Evolutionary conservation across 768 basidiomycete genomes (phyloP).

Genomic region (Boletus patriciae): DNA sequence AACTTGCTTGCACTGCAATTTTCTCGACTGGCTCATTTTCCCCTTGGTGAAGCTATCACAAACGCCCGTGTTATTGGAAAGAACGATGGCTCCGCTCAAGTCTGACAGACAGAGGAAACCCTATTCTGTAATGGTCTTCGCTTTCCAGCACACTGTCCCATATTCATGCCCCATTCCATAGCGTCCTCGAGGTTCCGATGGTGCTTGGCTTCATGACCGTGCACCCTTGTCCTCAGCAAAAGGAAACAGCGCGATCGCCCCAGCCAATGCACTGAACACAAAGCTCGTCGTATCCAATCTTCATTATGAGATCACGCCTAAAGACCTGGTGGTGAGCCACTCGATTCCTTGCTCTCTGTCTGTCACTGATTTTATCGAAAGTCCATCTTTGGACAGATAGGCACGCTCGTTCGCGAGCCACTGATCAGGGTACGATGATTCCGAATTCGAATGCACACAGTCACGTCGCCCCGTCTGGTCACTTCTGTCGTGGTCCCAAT

Average conservation of each 20-base stretch:
- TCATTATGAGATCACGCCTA: conserved; percentile 88
- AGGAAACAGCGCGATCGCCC: conserved; percentile 25
- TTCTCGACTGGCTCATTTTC: neutral
- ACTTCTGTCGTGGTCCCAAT: conserved; percentile 33
- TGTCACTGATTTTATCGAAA: conserved; percentile 31
- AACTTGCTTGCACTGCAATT: neutral
- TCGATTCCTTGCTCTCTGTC: neutral
- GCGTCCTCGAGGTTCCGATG: conserved; percentile 63
- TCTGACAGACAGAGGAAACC: conserved; percentile 42
- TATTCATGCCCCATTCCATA: conserved; percentile 28
- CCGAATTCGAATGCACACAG: conserved; percentile 41
- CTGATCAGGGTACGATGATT: conserved; percentile 87
- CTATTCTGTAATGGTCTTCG: conserved; percentile 36
- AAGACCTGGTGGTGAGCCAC: conserved; percentile 79
- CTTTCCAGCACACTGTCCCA: neutral
- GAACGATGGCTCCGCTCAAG: conserved; percentile 26
- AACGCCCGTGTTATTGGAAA: neutral
- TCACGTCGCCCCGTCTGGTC: conserved; percentile 36
- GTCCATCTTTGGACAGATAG: conserved; percentile 90
- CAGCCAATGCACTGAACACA: conserved; percentile 39
- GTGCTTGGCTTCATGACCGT: conserved; percentile 77
- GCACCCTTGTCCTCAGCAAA: conserved; percentile 45
- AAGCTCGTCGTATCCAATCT: conserved; percentile 81
- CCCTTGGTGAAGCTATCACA: neutral
- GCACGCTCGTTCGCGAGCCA: conserved; percentile 91